These are phyloP conservation scores for Immersiporthe knoxdaviesiana DNA, from an alignment of 2,329 filamentous ascomycete genomes.

Conservation along the genomic window DNA sequence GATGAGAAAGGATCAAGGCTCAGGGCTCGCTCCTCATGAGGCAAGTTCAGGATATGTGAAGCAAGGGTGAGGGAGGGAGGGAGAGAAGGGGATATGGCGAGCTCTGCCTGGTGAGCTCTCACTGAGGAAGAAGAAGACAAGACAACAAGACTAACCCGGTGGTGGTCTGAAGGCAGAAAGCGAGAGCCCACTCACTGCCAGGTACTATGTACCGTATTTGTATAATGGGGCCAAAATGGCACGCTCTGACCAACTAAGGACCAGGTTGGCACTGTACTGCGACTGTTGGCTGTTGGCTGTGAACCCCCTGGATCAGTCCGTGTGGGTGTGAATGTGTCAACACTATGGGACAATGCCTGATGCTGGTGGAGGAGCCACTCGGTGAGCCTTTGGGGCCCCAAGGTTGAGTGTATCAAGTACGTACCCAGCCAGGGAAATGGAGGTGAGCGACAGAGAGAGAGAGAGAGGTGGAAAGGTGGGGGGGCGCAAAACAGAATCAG, in stretches of 20 bases:
- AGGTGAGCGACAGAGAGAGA: too few species aligned
- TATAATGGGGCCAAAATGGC: background rate
- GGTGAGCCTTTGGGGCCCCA: background rate
- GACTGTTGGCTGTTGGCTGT: slow-evolving; percentile 1
- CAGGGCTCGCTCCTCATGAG: background rate
- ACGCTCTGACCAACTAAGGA: background rate
- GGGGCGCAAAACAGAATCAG: slow-evolving; percentile 7
- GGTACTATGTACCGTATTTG: background rate
- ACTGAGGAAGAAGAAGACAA: slow-evolving; percentile 9
- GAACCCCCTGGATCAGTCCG: background rate
- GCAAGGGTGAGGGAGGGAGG: too few species aligned
- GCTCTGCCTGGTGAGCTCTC: background rate
- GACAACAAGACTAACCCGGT: slow-evolving; percentile 11
- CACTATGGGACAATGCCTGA: background rate
- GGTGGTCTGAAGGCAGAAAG: background rate
- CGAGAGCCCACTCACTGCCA: background rate
- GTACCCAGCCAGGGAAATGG: background rate
- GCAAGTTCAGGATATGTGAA: background rate
- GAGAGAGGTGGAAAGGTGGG: background rate
- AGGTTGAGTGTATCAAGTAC: too few species aligned
- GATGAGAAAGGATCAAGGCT: slow-evolving; percentile 4
- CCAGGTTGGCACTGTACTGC: background rate
- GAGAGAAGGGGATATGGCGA: background rate
- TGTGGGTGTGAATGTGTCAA: background rate
- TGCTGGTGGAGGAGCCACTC: slow-evolving; percentile 7